Conservation (phyloP, 805 yeast species). For the Yamadazyma nakazawae region DNA sequence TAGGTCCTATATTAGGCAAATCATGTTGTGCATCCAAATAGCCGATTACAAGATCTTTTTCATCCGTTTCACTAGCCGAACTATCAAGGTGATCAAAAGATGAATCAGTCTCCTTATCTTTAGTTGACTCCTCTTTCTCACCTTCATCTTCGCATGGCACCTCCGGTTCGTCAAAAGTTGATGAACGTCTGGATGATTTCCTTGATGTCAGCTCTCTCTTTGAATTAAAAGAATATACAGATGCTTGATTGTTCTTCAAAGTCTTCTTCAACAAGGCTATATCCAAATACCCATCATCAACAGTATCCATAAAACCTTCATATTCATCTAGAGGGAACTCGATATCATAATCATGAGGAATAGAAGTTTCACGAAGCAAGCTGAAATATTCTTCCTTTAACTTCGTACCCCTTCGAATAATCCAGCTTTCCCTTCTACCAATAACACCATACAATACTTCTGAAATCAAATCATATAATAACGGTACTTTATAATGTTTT, state of each 20-base stretch:
- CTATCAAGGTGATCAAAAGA: slow-evolving; percentile 21
- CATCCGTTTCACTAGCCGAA: slow-evolving; percentile 23
- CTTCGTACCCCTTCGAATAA: slow-evolving; percentile 39
- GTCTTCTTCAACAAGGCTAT: slow-evolving; percentile 49
- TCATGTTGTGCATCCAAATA: slow-evolving; percentile 26
- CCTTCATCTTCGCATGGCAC: neutral
- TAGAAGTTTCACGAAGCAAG: slow-evolving; percentile 22
- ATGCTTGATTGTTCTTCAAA: slow-evolving; percentile 25
- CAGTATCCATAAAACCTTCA: slow-evolving; percentile 53
- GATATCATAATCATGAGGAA: slow-evolving; percentile 21
- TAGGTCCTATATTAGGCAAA: slow-evolving; percentile 22
- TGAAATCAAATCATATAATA: slow-evolving; percentile 63
- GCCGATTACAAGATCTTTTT: slow-evolving; percentile 22
- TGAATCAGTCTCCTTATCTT: slow-evolving; percentile 14
- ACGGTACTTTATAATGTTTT: slow-evolving; percentile 64
- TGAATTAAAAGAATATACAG: slow-evolving; percentile 9
- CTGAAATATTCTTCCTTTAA: slow-evolving; percentile 28
- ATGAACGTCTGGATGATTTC: slow-evolving; percentile 7
- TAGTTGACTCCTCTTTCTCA: neutral
- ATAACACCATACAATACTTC: slow-evolving; percentile 69
- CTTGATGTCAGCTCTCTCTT: slow-evolving; percentile 3
- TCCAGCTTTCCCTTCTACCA: slow-evolving; percentile 60
- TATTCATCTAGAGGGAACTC: slow-evolving; percentile 47
- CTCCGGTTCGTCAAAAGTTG: slow-evolving; percentile 7
- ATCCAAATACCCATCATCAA: slow-evolving; percentile 67